Conservation (phyloP, 768 basidiomycete genomes). For the Rhizopogon vinicolor region DNA sequence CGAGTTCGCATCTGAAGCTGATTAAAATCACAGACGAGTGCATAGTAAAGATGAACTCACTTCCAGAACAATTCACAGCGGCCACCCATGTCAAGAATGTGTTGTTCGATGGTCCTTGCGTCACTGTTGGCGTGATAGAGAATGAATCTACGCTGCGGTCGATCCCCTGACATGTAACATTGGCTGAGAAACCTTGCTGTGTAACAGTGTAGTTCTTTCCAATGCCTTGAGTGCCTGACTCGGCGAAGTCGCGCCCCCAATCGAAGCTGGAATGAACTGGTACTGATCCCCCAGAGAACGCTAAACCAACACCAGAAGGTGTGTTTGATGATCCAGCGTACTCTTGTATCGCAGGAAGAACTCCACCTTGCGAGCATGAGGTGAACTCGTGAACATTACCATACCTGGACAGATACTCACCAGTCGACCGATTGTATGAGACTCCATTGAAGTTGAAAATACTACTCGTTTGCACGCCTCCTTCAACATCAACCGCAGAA, state of each 20-base stretch:
- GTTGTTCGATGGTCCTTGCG: no score
- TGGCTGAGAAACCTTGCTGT: conserved; percentile 15
- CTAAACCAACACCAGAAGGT: background rate
- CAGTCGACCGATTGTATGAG: background rate
- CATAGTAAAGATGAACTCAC: no score
- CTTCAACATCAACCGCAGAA: background rate
- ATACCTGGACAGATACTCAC: background rate
- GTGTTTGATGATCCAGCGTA: background rate
- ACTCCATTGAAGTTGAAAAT: background rate
- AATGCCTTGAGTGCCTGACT: background rate
- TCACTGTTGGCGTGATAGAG: no score
- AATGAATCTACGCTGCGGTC: no score
- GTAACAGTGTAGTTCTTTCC: background rate
- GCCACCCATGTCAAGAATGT: no score
- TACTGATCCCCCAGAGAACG: background rate
- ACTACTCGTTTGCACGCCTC: background rate
- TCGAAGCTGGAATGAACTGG: background rate
- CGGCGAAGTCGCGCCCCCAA: background rate
- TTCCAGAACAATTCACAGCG: no score
- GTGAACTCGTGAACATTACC: background rate
- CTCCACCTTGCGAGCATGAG: background rate
- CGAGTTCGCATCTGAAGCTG: no score
- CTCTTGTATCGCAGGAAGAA: background rate
- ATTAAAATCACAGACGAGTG: no score
- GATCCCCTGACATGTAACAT: conserved; percentile 1